phyloP scores from a whole-genome alignment of 176 grass and related monocot genomes.

The Elymus sibiricus region DNA sequence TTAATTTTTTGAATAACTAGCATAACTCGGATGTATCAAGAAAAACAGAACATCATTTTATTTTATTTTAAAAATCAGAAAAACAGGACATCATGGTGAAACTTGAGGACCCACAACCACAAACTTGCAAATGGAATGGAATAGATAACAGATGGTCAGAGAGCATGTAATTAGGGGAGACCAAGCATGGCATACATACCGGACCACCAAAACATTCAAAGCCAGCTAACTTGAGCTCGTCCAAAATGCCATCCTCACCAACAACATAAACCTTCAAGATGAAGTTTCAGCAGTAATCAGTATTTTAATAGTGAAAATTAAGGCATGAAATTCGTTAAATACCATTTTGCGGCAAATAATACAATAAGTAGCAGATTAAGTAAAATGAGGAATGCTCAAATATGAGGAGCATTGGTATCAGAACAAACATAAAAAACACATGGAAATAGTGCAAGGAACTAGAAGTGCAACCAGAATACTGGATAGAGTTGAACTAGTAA shows the following conservation, averaged over 20 bases:
- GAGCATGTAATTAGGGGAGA: background rate
- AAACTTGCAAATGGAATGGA: constrained; percentile 7
- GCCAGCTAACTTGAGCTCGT: constrained; percentile 86
- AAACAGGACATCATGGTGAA: background rate
- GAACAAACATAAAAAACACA: background rate
- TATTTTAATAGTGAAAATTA: constrained; percentile 9
- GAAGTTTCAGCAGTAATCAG: constrained; percentile 18
- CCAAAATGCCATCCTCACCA: constrained; percentile 91
- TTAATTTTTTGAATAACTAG: constrained; percentile 3
- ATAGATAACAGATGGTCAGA: background rate
- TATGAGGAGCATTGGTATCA: background rate
- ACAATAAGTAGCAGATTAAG: constrained; percentile 1
- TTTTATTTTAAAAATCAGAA: background rate
- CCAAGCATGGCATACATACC: constrained; percentile 67
- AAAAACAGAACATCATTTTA: background rate
- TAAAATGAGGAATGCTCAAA: background rate
- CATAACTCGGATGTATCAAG: background rate
- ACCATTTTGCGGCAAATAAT: background rate
- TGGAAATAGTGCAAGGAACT: background rate
- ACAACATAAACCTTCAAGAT: constrained; percentile 84
- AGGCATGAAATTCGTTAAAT: background rate
- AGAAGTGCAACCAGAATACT: background rate
- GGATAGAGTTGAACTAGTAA: background rate
- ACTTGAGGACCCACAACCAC: background rate
- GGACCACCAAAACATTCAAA: constrained; percentile 93